These are phyloP conservation scores for Zygoascus ofunaensis DNA, from an alignment of 805 yeast genomes.

Conservation along the genomic window DNA sequence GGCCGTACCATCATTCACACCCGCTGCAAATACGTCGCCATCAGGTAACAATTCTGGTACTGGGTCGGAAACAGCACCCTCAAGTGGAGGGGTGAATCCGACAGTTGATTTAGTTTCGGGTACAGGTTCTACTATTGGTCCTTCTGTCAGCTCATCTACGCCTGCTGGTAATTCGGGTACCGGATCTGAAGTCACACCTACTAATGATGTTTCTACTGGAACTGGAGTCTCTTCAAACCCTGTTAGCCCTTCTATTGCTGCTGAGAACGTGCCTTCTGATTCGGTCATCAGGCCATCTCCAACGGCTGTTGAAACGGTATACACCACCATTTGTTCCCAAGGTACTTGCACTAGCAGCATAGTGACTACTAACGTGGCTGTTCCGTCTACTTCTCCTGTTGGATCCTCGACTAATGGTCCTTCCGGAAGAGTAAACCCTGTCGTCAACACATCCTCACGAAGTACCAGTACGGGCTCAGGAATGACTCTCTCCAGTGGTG, in stretches of 20 bases:
- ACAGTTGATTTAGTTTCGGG: not conserved
- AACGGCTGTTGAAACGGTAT: not conserved
- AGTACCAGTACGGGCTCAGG: too few species aligned
- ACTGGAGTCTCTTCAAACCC: not conserved
- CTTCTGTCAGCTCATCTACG: not conserved
- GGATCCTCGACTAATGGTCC: too few species aligned
- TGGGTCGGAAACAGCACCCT: not conserved
- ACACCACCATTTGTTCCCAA: not conserved
- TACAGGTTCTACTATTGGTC: not conserved
- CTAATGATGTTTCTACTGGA: not conserved
- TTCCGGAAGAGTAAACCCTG: too few species aligned
- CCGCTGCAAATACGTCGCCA: too few species aligned
- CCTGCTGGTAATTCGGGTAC: not conserved
- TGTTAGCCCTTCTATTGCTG: not conserved
- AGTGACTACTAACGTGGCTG: conserved; percentile 6
- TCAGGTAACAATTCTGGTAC: too few species aligned
- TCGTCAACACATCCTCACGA: too few species aligned
- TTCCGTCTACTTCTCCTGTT: too few species aligned
- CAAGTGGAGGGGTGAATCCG: not conserved
- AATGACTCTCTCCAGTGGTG: not conserved
- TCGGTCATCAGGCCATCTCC: not conserved
- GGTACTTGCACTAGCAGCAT: conserved; percentile 2
- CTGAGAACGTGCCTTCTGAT: not conserved
- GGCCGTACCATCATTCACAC: too few species aligned
- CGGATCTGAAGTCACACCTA: not conserved